Percentiles rank a stretch among this genome's conserved stretches.
phyloP scores from a whole-genome alignment of 495 filamentous ascomycete genomes.

The Cercophora scortea region DNA sequence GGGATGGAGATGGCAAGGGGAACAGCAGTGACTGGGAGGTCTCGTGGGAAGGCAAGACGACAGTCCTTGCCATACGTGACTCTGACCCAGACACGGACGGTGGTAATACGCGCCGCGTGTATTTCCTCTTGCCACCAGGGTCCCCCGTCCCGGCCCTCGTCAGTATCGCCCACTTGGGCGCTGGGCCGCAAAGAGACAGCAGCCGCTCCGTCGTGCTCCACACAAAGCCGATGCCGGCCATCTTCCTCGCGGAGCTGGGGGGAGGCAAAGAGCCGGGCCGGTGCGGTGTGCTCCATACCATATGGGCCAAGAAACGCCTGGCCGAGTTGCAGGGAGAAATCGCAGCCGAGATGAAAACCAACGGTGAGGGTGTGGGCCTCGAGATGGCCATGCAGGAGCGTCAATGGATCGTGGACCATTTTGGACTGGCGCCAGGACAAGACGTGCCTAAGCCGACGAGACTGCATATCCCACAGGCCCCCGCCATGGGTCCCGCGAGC shows the following conservation, averaged over 20 bases:
- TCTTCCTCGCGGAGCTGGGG: slow-evolving; percentile 67
- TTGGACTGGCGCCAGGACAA: slow-evolving; percentile 46
- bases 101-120: slow-evolving; percentile 48
- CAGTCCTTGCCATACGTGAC: slow-evolving; percentile 57
- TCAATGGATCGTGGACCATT: slow-evolving; percentile 73
- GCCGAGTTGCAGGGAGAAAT: slow-evolving; percentile 68
- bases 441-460: slow-evolving; percentile 17
- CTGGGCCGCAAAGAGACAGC: not conserved
- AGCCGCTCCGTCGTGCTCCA: slow-evolving; percentile 23
- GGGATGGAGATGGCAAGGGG: not conserved
- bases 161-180: slow-evolving; percentile 48
- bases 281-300: slow-evolving; percentile 73
- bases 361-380: slow-evolving; percentile 68
- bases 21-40: slow-evolving; percentile 56
- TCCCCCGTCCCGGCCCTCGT: slow-evolving; percentile 59
- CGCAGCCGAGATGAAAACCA: slow-evolving; percentile 49
- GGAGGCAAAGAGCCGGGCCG: slow-evolving; percentile 57
- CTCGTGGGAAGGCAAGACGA: slow-evolving; percentile 65
- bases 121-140: slow-evolving; percentile 65
- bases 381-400: slow-evolving; percentile 76
- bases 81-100: slow-evolving; percentile 16
- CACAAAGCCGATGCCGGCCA: slow-evolving; percentile 70
- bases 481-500: slow-evolving; percentile 31
- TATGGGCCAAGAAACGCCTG: slow-evolving; percentile 73
- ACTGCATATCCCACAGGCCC: slow-evolving; percentile 19